Evolutionary conservation across 495 filamentous ascomycete species (phyloP), one percentile per base, ranked within the genome.

Genomic region (Mytilinidion resinicola): DNA sequence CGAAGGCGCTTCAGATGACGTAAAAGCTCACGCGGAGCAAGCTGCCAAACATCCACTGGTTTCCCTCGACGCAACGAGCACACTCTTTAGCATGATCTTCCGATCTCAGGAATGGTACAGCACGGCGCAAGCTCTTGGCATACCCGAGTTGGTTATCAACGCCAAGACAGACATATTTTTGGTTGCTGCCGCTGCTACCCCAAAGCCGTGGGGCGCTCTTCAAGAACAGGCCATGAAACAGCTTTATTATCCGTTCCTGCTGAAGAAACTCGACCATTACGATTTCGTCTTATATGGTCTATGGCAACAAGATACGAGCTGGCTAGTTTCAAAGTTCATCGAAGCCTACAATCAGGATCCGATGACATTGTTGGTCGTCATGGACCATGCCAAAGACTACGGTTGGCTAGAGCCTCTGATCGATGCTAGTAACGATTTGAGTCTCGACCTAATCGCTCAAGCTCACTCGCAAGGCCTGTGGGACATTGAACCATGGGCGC

Each of bases 31-130:
- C 65, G 89, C 87, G 11, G 82, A 83, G 42, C 77, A 83, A 44
- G 90, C 89, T 14, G 80, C 85, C n/a, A 87, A 82, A 56, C 91
- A 95, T 44, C 90, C 92, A 19, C 79, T 95, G 33, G 88, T 95
- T 38, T 99, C 95, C 9, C 77, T 89, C 49, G 88, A 90, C 60
- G 95, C 91, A 9, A 80, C 95, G 11, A 84, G 82, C 41, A 88
- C 17, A 59, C 77, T 67, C 57, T 83, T 65, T 74, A 77, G 55
- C 70, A 77, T 66, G 74, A 82, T 74, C 59, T 83, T 60, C 74
- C 78, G 14, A 66, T 69, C 74, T 3, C 66, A 69, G 37, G 71
- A 73, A 20, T 66, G 68, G 10, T 75, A 78, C 51, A 69, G 69
- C 43, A 63, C 61, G 9, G 71, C 73, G 0, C 70, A 73, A 41